Conservation (phyloP, 768 basidiomycete genomes). For the Trametes coccinea region DNA sequence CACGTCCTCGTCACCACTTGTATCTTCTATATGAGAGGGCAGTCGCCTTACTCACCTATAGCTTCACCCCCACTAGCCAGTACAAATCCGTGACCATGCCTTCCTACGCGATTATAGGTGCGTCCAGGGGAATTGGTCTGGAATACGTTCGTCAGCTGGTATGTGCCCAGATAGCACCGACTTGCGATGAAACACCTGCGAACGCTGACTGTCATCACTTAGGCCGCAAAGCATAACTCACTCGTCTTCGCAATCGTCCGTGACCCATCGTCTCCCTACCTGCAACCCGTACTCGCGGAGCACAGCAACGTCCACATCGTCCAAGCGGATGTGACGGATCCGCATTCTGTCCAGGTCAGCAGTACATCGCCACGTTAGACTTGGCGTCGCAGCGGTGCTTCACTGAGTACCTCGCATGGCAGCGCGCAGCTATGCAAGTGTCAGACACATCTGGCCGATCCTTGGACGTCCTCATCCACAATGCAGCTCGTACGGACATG, state of each 20-base stretch:
- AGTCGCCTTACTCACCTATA: neutral
- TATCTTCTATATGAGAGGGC: too few relatives aligned
- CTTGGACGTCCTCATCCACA: conserved; percentile 4
- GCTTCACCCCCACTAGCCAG: neutral
- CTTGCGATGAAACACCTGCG: neutral
- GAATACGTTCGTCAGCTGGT: conserved; percentile 9
- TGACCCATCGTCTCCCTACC: conserved; percentile 11
- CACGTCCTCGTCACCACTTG: too few relatives aligned
- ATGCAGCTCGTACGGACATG: neutral
- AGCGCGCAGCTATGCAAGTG: conserved; percentile 13
- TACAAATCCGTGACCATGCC: neutral
- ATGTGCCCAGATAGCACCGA: neutral
- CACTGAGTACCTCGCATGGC: conserved; percentile 18
- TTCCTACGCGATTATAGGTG: conserved; percentile 11
- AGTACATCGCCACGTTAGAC: neutral
- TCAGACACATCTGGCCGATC: neutral
- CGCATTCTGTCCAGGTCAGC: conserved; percentile 31
- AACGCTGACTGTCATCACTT: neutral
- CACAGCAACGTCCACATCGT: conserved; percentile 35
- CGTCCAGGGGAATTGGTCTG: conserved; percentile 12
- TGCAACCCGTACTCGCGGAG: conserved; percentile 4
- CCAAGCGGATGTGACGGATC: conserved; percentile 39
- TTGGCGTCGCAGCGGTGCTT: too few relatives aligned
- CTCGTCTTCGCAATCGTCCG: conserved; percentile 28
- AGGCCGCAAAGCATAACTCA: conserved; percentile 19